phyloP scores from a whole-genome alignment of 179 eudicot genomes.

The Patellifolia procumbens region DNA sequence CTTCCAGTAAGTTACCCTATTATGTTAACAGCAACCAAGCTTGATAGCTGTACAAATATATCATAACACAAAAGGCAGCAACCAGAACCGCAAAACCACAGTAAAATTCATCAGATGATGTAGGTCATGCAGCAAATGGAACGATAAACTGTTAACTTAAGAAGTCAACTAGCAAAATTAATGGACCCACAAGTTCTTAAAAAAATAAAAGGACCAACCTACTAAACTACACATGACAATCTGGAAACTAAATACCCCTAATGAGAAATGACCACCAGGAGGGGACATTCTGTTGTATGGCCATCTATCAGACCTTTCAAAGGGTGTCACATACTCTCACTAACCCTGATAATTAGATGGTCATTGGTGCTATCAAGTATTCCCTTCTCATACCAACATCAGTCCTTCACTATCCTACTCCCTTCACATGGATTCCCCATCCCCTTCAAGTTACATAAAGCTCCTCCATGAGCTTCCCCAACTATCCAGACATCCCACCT shows the following conservation, averaged over 20 bases:
- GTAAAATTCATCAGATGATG: not conserved
- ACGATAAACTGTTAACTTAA: not conserved
- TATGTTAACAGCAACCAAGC: not conserved
- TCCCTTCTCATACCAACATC: too few species aligned
- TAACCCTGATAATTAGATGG: not conserved
- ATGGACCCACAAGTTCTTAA: not conserved
- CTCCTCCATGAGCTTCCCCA: not conserved
- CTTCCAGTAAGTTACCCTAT: constrained; percentile 3
- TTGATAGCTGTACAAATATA: not conserved
- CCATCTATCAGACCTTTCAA: not conserved
- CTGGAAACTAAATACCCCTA: not conserved
- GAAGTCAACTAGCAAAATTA: not conserved
- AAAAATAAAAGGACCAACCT: not conserved
- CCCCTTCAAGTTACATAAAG: not conserved
- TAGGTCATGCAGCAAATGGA: not conserved
- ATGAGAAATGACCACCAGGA: too few species aligned
- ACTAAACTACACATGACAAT: not conserved
- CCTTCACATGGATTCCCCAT: not conserved
- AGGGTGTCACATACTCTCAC: not conserved
- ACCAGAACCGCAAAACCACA: not conserved
- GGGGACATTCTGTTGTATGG: not conserved
- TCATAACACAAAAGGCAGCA: not conserved
- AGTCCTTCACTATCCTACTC: too few species aligned
- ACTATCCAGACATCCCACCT: not conserved
- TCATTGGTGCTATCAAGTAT: too few species aligned